Evolutionary conservation across 2,329 filamentous ascomycete genomes (phyloP), one percentile per base, ranked within the genome.

Genomic region (Ceratocystis albifundus): DNA sequence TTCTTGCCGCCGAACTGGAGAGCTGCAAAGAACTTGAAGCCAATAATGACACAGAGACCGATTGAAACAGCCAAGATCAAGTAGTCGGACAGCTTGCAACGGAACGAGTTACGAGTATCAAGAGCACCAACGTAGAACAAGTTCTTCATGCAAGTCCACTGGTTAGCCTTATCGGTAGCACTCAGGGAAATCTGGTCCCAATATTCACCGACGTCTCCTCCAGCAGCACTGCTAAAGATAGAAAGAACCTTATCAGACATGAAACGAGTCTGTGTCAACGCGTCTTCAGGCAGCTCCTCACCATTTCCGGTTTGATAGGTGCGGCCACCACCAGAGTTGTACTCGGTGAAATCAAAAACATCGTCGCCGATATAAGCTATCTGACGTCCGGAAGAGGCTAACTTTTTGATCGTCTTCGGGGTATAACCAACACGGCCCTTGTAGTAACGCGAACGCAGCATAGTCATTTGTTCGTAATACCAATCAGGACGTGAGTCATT

Each of bases 21-120:
- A 6, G 94, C 94, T 41, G 95, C 95, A 70, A 97, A 82, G 79
- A 99, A 99, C 75, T 99, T 99, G 85, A 97, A 95, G 20, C 82
- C 84, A 71, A 99, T 93, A 69, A 99, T 87, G 59, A 82, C 81
- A 71, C 87, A 88, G 57, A 99, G 80, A 67, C 96, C 71, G 70
- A 90, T 81, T 0, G 93, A 92, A 64, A 99, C 86, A 2, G 88
- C 88, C 45, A 99, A 82, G 22, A 97, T 82, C 70, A 99, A 85
- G 76, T 97, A 99, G 68, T 87, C 87, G 30, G 94, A 86, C 73
- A 99, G 97, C 69, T 88, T 80, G 78, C 94, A 99, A 68, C 85
- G 84, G 0, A 84, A 76, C 0, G 93, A 96, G 76, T 89, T 91
- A 79, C 94, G 83, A 1, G 93, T 97, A 74, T 99, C 94, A 2